A percentile compares a stretch with the other conserved stretches of the same genome.
These are phyloP conservation scores for Fagus sylvatica DNA, from an alignment of 306 rosid species.

Conservation along the genomic window DNA sequence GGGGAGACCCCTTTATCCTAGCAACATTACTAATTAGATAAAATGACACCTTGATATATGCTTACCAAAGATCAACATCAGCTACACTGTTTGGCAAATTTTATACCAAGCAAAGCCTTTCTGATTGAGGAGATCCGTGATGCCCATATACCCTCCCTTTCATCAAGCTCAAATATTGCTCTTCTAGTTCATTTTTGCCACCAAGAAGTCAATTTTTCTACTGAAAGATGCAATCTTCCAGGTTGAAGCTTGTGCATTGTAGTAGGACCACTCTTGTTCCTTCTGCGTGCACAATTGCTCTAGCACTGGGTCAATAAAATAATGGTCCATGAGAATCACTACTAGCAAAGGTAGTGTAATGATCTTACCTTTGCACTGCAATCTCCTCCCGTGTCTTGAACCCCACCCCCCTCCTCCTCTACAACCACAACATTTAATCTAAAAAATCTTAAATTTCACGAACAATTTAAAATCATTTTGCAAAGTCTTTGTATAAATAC, in stretches of 20 bases:
- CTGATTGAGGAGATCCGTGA: not conserved
- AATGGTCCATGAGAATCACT: too few species aligned
- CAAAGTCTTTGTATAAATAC: too few species aligned
- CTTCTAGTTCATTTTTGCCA: slow-evolving; percentile 31
- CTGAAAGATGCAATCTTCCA: slow-evolving; percentile 20
- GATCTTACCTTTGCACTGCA: too few species aligned
- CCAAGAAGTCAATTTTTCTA: not conserved
- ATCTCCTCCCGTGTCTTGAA: too few species aligned
- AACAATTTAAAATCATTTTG: slow-evolving; percentile 19
- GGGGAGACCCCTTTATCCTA: not conserved
- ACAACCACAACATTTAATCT: not conserved
- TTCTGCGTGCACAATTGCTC: too few species aligned
- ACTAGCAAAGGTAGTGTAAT: too few species aligned
- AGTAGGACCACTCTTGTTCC: slow-evolving; percentile 8
- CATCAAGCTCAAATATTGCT: slow-evolving; percentile 11
- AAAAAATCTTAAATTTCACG: slow-evolving; percentile 48
- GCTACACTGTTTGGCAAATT: not conserved
- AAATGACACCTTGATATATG: not conserved
- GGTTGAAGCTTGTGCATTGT: slow-evolving; percentile 38
- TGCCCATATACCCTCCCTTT: not conserved
- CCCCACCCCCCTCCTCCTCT: too few species aligned
- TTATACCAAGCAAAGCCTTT: not conserved
- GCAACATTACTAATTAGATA: not conserved
- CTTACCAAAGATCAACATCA: not conserved
- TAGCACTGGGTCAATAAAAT: too few species aligned